These are phyloP conservation scores for Pneumocystis oryctolagi DNA, from an alignment of 1,139 yeast species.

Conservation along the genomic window DNA sequence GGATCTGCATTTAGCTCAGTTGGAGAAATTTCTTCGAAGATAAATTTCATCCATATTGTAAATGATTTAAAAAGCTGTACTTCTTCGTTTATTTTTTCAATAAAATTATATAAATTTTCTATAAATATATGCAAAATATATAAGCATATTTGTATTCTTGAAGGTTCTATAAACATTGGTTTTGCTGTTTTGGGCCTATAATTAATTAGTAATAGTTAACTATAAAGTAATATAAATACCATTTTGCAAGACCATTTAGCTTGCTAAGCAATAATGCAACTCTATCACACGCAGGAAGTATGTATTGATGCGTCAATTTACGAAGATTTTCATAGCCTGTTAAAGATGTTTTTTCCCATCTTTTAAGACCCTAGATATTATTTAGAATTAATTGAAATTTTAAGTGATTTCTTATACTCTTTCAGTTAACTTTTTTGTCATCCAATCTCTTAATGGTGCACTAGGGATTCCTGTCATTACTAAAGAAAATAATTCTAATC, in stretches of 20 bases:
- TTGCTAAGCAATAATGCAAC: conserved; percentile 30
- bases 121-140: neutral
- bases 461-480: conserved; percentile 17
- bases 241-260: conserved; percentile 1
- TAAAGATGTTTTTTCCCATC: conserved; percentile 39
- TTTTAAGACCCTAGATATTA: conserved; percentile 36
- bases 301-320: conserved; percentile 31
- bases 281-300: conserved; percentile 46
- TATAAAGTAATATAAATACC: neutral
- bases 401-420: conserved; percentile 10
- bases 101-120: conserved; percentile 5
- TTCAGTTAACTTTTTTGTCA: conserved; percentile 43
- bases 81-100: conserved; percentile 10
- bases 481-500: conserved; percentile 10
- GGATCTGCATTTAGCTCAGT: neutral
- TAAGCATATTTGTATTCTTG: neutral
- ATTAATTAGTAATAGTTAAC: neutral
- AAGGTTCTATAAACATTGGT: neutral
- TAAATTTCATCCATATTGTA: conserved; percentile 14
- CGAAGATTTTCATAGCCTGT: conserved; percentile 35
- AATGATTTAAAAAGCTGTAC: conserved; percentile 11
- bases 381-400: neutral
- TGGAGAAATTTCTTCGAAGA: conserved; percentile 10
- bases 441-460: conserved; percentile 32
- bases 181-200: neutral